These are phyloP conservation scores for Rhynchospora tenuis DNA, from an alignment of 176 grass and related monocot species.

Conservation along the genomic window DNA sequence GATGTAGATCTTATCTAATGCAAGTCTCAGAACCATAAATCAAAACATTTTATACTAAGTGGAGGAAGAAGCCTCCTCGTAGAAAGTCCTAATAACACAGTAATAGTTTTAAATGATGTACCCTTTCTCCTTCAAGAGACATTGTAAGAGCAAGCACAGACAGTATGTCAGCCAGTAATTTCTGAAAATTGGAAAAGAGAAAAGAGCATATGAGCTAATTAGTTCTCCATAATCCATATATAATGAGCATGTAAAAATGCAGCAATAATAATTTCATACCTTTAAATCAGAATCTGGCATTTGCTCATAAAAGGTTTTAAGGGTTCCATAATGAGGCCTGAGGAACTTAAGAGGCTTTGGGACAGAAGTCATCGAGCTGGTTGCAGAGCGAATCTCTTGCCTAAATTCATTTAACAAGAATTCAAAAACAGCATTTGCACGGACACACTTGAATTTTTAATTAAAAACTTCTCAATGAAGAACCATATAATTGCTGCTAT, in stretches of 20 bases:
- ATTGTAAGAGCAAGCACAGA: constrained; percentile 89
- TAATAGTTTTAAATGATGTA: constrained; percentile 29
- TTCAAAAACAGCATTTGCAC: not conserved
- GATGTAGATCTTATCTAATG: not conserved
- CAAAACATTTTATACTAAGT: not conserved
- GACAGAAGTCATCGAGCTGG: constrained; percentile 94
- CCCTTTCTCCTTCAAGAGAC: constrained; percentile 87
- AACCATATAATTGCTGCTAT: not conserved
- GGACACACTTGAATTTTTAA: not conserved
- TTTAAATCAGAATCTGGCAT: constrained; percentile 78
- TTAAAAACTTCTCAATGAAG: not conserved
- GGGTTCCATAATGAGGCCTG: constrained; percentile 78
- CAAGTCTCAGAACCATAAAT: not conserved
- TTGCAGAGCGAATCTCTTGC: constrained; percentile 86
- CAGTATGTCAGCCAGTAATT: constrained; percentile 75
- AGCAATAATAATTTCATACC: constrained; percentile 27
- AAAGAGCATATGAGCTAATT: not conserved
- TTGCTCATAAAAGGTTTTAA: constrained; percentile 64
- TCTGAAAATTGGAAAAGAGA: constrained; percentile 38
- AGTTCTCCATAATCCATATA: not conserved
- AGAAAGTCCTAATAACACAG: not conserved
- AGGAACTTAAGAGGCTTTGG: constrained; percentile 96
- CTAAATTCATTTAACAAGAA: constrained; percentile 22
- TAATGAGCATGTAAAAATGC: not conserved
- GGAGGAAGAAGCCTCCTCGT: not conserved